Evolutionary conservation across 2,329 filamentous ascomycete species (phyloP).

Genomic region (Aspergillus versicolor): DNA sequence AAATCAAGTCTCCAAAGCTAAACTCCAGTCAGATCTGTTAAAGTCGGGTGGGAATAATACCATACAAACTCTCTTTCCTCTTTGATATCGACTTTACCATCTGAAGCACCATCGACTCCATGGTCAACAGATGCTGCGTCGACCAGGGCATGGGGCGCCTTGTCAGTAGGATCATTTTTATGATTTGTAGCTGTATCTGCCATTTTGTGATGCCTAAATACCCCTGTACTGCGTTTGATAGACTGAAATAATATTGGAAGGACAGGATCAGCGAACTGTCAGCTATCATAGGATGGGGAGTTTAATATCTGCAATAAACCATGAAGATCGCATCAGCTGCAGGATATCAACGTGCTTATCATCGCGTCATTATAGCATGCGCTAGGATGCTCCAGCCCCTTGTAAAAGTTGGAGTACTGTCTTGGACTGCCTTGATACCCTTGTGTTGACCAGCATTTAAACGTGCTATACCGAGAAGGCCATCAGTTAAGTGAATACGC

Average conservation of each 20-base stretch:
- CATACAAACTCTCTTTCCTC: not conserved
- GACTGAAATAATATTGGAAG: not conserved
- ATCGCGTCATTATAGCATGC: not conserved
- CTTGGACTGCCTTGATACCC: no score
- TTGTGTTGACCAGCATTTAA: no score
- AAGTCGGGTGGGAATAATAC: not conserved
- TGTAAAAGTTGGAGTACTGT: no score
- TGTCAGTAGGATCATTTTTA: not conserved
- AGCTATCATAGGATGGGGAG: not conserved
- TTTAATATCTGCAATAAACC: not conserved
- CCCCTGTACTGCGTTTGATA: not conserved
- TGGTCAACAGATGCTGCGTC: not conserved
- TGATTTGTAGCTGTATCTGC: not conserved
- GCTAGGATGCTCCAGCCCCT: not conserved
- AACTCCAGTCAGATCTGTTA: not conserved
- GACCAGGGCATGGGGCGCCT: not conserved
- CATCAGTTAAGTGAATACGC: no score
- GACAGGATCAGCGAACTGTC: not conserved
- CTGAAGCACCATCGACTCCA: not conserved
- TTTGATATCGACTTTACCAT: not conserved
- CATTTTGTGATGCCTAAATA: not conserved
- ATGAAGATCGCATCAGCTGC: not conserved
- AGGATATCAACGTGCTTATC: not conserved
- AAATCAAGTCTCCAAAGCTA: constrained; percentile 11
- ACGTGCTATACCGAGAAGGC: no score